Base-by-base conservation (phyloP, 495 filamentous ascomycete genomes). In the Neurospora sp. region DNA sequence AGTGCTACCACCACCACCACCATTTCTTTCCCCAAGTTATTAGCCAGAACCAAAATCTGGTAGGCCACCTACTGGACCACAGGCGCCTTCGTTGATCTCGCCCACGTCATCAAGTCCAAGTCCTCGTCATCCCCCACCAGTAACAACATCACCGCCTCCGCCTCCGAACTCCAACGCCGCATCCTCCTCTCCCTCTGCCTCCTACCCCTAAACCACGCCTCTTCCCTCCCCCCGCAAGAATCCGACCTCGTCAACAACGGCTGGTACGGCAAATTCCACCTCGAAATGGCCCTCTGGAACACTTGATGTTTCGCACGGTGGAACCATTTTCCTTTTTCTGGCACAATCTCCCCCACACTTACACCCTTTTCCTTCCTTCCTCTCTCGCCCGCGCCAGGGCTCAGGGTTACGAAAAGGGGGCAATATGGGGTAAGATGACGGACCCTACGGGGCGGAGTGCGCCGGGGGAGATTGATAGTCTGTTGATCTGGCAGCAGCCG, bases 351-450 rank as follows among this genome's bases (percentile, higher is more conserved):
- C 85, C 85, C 3, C 78, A 78, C 54, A 81, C 82, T 8, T 90
- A 89, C 79, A 69, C 77, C 11, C 81, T 82, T 11, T 87, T 87
- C 73, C 80, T 90, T 0, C 77, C 79, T 7, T 84, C 84, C 0
- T 84, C 84, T 4, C 72, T 83, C 11, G 80, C 82, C 8, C 82
- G 88, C 43, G 87, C 88, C 1, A 42, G 71, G 9, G 66, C 73
- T 0, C 86, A 88, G 73, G 86, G 87, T 15, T 90, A 89, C 74
- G 34, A 34, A 0, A 72, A 74, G 2, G 88, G 87, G 5, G 85
- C 87, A 10, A 82, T 86, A 71, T 85, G 86, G 84, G 86, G 88
- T 9, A 90, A 90, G 78, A 89, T 89, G 87, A 88, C 83, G 8
- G 88, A 89, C 76, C 84, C 87, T 0, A 83, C 84, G 5, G 87